These are phyloP conservation scores for Zygosaccharomyces pseudobailii DNA, from an alignment of 1,139 yeast species.

Conservation along the genomic window DNA sequence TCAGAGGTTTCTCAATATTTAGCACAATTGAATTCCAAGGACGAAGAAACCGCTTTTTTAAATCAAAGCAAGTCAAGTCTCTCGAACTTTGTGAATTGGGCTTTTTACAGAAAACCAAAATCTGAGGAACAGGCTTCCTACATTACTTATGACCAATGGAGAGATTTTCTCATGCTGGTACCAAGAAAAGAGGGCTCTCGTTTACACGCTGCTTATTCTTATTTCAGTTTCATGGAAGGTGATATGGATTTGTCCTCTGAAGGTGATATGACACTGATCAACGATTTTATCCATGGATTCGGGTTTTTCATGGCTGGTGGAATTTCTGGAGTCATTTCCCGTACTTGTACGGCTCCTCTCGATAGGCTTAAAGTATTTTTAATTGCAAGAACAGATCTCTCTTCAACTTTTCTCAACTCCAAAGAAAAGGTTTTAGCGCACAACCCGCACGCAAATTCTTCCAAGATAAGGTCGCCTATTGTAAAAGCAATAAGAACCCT, in stretches of 20 bases:
- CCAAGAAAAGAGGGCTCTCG: slow-evolving; percentile 71
- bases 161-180: slow-evolving; percentile 73
- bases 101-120: slow-evolving; percentile 45
- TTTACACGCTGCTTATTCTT: slow-evolving; percentile 74
- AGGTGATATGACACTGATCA: slow-evolving; percentile 83
- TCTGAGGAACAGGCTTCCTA: slow-evolving; percentile 47
- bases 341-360: slow-evolving; percentile 96
- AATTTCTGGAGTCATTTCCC: slow-evolving; percentile 89
- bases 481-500: slow-evolving; percentile 76
- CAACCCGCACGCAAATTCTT: slow-evolving; percentile 32
- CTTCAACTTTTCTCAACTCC: slow-evolving; percentile 62
- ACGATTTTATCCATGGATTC: slow-evolving; percentile 74
- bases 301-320: slow-evolving; percentile 96
- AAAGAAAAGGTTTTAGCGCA: slow-evolving; percentile 45
- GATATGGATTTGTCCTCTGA: slow-evolving; percentile 75
- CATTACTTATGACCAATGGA: slow-evolving; percentile 81
- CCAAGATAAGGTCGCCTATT: slow-evolving; percentile 58
- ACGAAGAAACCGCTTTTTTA: slow-evolving; percentile 2
- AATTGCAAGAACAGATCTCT: slow-evolving; percentile 83
- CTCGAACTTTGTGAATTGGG: slow-evolving; percentile 30
- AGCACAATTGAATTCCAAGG: slow-evolving; percentile 35
- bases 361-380: slow-evolving; percentile 90
- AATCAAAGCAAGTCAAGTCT: slow-evolving; percentile 14
- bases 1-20: slow-evolving; percentile 66
- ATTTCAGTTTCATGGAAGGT: slow-evolving; percentile 54